Evolutionary conservation across 768 basidiomycete genomes (phyloP), one percentile per base, ranked within the genome.

Genomic region (Lactarius hatsudake): DNA sequence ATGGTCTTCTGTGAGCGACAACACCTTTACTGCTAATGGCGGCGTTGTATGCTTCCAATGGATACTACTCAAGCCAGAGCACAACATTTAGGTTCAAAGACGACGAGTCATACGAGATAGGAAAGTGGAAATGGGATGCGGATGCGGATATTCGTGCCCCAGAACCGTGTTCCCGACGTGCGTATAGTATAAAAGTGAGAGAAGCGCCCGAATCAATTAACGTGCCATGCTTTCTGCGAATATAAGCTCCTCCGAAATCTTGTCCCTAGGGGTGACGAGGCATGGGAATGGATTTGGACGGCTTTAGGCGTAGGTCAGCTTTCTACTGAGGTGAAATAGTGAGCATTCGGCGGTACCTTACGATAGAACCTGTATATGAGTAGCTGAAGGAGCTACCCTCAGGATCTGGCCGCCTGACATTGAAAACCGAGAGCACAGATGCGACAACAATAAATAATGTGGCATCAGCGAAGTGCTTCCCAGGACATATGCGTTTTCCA

Each of bases 401-500:
- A 56, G 8, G n/a, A 56, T 20, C 54, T 12, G 48, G 23, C n/a
- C 48, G 48, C 12, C 36, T 13, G 32, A 71, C 51, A 23, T 65
- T 30, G 59, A 70, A 71, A 20, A 58, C 17, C 36, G 28, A 62
- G 32, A 71, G 61, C 13, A 71, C 55, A 15, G 60, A 40, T 4
- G 65, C 63, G 6, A 71, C 60, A n/a, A 61, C 26, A 3, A 71
- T 45, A 36, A 60, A 70, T 18, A 71, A 13, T 12, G 59, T 62
- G 9, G 55, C 59, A n/a, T 71, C 69, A 15, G 65, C 65, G 18
- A 71, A 66, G 38, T 66, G 61, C 28, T 55, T 63, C 13, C 72
- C 72, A 59, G 40, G 65, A 28, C 65, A 66, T 23, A 65, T 66
- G 5, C 57, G 70, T 38, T 48, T 61, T 38, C 59, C 64, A 23